Evolutionary conservation across 2,329 filamentous ascomycete genomes (phyloP).

Genomic region (Ascochyta viciae-villosae): DNA sequence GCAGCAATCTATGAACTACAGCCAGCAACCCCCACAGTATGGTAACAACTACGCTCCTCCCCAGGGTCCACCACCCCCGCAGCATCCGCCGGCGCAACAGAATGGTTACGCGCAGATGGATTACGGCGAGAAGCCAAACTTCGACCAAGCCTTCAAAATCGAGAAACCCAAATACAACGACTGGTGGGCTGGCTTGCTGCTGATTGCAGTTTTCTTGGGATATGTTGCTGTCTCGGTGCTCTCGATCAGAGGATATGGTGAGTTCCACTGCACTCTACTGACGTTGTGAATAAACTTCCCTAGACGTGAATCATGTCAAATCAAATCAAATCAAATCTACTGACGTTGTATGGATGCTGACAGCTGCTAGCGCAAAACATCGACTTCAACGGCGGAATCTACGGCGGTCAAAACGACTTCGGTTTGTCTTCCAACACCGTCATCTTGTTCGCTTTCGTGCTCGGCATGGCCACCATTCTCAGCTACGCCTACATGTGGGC

Average conservation of each 20-base stretch:
- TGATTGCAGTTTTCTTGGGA: constrained; percentile 74
- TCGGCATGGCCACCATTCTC: constrained; percentile 75
- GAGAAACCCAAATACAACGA: constrained; percentile 89
- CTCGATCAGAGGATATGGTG: constrained; percentile 73
- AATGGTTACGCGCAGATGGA: constrained; percentile 37
- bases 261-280: constrained; percentile 8
- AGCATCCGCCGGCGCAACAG: constrained; percentile 30
- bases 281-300: too few species aligned
- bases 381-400: constrained; percentile 75
- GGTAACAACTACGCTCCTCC: constrained; percentile 41
- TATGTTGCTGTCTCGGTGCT: constrained; percentile 80
- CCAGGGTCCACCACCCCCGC: constrained; percentile 30
- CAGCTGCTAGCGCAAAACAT: constrained; percentile 59
- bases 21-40: constrained; percentile 42
- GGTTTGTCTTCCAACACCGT: constrained; percentile 83
- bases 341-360: constrained; percentile 9
- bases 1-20: constrained; percentile 32
- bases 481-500: constrained; percentile 79
- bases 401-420: constrained; percentile 70
- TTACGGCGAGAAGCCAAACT: constrained; percentile 58
- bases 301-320: too few species aligned
- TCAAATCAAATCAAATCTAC: too few species aligned
- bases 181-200: constrained; percentile 83
- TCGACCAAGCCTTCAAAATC: constrained; percentile 83
- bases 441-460: constrained; percentile 80